phyloP scores from a whole-genome alignment of 2,329 filamentous ascomycete species.

The Colletotrichum cordylinicola region DNA sequence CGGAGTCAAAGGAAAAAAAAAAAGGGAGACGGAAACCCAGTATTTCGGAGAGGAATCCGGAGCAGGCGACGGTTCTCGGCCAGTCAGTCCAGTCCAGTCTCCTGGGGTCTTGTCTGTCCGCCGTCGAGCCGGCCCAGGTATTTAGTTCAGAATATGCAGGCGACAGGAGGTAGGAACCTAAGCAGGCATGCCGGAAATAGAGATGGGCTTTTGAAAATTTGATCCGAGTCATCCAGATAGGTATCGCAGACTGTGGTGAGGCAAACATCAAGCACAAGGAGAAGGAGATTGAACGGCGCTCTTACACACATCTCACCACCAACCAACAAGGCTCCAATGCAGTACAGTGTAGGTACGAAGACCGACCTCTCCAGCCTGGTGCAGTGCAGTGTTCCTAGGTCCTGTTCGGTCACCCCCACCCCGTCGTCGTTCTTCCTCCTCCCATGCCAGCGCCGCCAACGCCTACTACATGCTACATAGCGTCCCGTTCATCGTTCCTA shows the following conservation, averaged over 20 bases:
- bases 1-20: background rate
- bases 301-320: background rate
- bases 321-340: background rate
- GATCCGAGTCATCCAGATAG: background rate
- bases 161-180: background rate
- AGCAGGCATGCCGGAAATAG: background rate
- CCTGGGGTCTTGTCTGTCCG: background rate
- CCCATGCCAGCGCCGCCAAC: background rate
- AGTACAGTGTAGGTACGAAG: background rate
- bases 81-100: background rate
- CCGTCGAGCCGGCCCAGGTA: background rate
- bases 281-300: background rate
- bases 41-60: background rate
- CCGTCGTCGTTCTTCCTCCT: background rate
- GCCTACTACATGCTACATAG: background rate
- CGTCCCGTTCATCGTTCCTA: background rate
- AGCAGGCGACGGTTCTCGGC: background rate
- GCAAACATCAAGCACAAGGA: background rate
- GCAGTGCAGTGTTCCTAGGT: background rate
- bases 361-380: background rate
- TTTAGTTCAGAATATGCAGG: background rate
- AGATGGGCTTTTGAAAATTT: background rate
- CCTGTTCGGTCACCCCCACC: slow-evolving; percentile 10
- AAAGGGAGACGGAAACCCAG: background rate
- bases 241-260: background rate